Evolutionary conservation across 106 monocot genomes (phyloP).

Genomic region (Cymbidium sinense): DNA sequence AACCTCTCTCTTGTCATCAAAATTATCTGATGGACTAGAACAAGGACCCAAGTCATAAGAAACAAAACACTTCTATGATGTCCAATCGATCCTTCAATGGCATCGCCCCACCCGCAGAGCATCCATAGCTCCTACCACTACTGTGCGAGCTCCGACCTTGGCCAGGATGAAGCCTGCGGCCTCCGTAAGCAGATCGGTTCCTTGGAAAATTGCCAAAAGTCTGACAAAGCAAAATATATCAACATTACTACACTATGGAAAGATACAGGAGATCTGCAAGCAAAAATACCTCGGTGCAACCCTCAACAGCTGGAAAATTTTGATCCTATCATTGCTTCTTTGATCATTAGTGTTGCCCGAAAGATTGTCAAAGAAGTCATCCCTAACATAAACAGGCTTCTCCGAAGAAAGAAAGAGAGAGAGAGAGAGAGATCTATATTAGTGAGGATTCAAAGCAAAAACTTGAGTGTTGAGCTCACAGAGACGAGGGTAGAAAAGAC

Average conservation of each 20-base stretch:
- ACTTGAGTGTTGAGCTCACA: too few relatives aligned
- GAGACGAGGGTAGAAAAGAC: background rate
- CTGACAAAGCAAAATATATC: conserved; percentile 10
- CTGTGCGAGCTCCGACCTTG: conserved; percentile 8
- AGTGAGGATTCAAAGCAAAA: too few relatives aligned
- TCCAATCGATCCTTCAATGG: too few relatives aligned
- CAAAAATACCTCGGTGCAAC: conserved; percentile 59
- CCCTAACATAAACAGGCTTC: conserved; percentile 69
- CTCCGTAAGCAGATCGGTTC: conserved; percentile 1
- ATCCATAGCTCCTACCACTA: conserved; percentile 14
- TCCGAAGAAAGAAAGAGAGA: background rate
- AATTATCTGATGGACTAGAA: too few relatives aligned
- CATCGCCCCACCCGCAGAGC: conserved; percentile 11
- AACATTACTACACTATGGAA: background rate
- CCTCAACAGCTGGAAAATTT: conserved; percentile 64
- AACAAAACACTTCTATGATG: too few relatives aligned
- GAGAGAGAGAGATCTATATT: too few relatives aligned
- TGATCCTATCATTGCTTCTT: conserved; percentile 43
- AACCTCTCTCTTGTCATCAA: too few relatives aligned
- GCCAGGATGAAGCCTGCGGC: conserved; percentile 13
- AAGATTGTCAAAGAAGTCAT: conserved; percentile 87
- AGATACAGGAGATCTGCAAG: too few relatives aligned
- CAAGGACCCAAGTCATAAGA: too few relatives aligned
- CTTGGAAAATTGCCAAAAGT: conserved; percentile 44
- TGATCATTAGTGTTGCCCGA: conserved; percentile 58